Evolutionary conservation across 129 eudicot genomes (phyloP), one percentile per base, ranked within the genome.

Genomic region (Tagetes erecta): DNA sequence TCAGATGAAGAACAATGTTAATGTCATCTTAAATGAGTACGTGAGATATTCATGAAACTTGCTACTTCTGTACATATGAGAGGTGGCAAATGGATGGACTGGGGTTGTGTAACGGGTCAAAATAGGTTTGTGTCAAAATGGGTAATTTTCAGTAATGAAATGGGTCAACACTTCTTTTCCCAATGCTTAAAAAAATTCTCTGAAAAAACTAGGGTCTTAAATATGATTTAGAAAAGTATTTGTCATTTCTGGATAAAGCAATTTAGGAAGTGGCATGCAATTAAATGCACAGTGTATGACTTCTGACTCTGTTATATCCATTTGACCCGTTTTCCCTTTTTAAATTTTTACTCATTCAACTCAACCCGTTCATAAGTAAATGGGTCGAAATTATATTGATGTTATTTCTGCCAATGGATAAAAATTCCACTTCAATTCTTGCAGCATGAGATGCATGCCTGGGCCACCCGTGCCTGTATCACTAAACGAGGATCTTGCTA

Each of bases 401-500:
- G 9, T 59, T 41, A 30, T 57, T 68, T 67, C 40, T 56, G 65
- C 30, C 50, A 2, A 60, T 7, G 5, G 40, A 72, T 44, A 64
- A 27, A 2, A 37, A 10, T 34, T 79, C 12, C 6, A 14, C 35
- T 65, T 65, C 70, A 55, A 20, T 60, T 59, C 39, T 66, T 84
- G 78, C 91, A 92, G 97, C 85, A 87, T 92, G 97, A 89, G 86
- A 60, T 81, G 78, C 67, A 67, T 82, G 76, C 92, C 97, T 13
- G 96, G 96, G 45, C 89, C 96, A 3, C 92, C 93, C 59, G 78
- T 90, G 72, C 86, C 93, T n/a, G 81, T 87, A 51, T 76, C 83
- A 41, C 72, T 87, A 75, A 83, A 90, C 31, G 92, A 85, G 74
- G 90, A 87, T 62, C 96, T 90, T 78, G 90, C 88, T 20, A 85